phyloP scores from a whole-genome alignment of 495 filamentous ascomycete species.

The Neurospora tetrasperma region DNA sequence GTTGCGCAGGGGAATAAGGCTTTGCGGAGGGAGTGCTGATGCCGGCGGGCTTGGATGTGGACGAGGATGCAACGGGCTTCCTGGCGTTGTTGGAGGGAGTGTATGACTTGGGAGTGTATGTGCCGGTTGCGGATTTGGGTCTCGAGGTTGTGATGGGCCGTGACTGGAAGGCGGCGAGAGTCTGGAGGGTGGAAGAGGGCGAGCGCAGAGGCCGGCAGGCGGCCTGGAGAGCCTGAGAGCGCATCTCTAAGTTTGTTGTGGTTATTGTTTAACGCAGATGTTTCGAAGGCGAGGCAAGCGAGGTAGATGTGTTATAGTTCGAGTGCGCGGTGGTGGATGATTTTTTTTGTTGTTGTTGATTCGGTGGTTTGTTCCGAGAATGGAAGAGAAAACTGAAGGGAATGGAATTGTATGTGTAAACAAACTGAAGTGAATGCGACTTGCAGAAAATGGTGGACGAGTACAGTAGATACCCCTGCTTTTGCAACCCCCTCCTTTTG shows the following conservation, averaged over 20 bases:
- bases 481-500: no score
- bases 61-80: neutral
- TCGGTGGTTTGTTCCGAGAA: neutral
- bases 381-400: neutral
- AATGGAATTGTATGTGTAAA: neutral
- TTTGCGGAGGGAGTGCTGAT: conserved; percentile 1
- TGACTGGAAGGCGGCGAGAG: neutral
- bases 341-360: neutral
- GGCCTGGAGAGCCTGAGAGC: conserved; percentile 16
- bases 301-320: neutral
- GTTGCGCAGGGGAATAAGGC: neutral
- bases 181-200: conserved; percentile 6
- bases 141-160: neutral
- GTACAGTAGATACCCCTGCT: no score
- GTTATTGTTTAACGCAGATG: neutral
- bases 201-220: conserved; percentile 10
- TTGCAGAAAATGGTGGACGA: neutral
- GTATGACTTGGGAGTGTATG: neutral
- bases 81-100: neutral
- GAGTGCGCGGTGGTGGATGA: neutral
- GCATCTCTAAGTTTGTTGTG: conserved; percentile 10
- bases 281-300: neutral
- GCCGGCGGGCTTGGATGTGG: neutral
- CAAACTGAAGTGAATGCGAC: neutral
- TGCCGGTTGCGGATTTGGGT: neutral